Percentiles rank a stretch among this genome's conserved stretches.
phyloP scores from a whole-genome alignment of 257 asterid genomes.

The Ballota nigra region DNA sequence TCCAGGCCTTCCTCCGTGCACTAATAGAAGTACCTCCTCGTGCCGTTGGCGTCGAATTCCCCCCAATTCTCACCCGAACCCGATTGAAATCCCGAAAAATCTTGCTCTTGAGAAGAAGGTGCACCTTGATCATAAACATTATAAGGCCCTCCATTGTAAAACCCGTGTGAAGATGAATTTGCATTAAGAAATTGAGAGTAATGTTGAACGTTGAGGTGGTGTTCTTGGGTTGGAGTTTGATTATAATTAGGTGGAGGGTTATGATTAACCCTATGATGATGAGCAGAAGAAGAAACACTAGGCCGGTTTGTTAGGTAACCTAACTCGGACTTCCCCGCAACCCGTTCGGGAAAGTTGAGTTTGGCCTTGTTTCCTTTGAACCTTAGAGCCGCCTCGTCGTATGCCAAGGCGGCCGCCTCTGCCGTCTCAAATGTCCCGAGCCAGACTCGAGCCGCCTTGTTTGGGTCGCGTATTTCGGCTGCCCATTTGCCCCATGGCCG shows the following conservation, averaged over 20 bases:
- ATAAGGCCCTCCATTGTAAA: conserved; percentile 22
- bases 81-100: conserved; percentile 33
- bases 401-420: conserved; percentile 78
- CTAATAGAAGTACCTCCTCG: conserved; percentile 29
- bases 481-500: conserved; percentile 99
- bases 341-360: conserved; percentile 86
- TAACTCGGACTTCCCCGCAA: conserved; percentile 42
- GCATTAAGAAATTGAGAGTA: conserved; percentile 39
- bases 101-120: conserved; percentile 28
- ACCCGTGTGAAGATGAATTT: neutral
- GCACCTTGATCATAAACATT: conserved; percentile 21
- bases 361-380: conserved; percentile 91
- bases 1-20: neutral
- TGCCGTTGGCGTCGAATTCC: conserved; percentile 26
- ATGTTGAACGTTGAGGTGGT: conserved; percentile 29
- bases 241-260: neutral
- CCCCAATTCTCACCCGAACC: conserved; percentile 37
- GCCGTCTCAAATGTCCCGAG: conserved; percentile 75
- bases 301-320: conserved; percentile 28
- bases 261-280: neutral
- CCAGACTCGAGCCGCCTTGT: conserved; percentile 89
- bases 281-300: neutral
- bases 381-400: conserved; percentile 75
- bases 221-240: conserved; percentile 5
- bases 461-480: conserved; percentile 76